Evolutionary conservation across 352 stramenopile species (phyloP), one percentile per base, ranked within the genome.

Genomic region (Phytophthora meadii): DNA sequence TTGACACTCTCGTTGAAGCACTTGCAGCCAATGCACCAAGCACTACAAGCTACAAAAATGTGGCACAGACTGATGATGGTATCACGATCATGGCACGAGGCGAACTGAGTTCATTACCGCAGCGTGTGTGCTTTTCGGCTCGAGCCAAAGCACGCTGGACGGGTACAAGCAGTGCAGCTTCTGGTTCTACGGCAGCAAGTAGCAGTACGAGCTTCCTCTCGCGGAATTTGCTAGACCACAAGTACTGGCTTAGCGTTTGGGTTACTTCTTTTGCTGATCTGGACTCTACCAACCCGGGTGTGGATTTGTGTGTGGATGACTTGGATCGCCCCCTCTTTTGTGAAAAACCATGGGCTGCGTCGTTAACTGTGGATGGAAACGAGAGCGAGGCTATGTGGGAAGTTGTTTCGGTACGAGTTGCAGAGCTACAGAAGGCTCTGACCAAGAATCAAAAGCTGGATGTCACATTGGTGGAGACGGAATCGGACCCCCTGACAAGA

Each of bases 161-260:
- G 19, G 74, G 77, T 45, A 72, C 66, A 15, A 78, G 70, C 28
- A 82, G 63, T 41, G 61, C 61, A 49, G 36, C 49, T 15, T 68
- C 67, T 7, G 61, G 67, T 0, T 61, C 55, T 32, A 63, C 54
- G 5, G 61, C 66, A 27, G 50, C 61, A 2, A 74, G 61, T 45
- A 74, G 61, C 49, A 67, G 67, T 25, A 71, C 67, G 2, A 87
- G 72, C 56, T 82, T 87, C 39, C 52, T 87, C 12, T 82, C 72
- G 37, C 75, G 77, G 32, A 77, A 84, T 41, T 64, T 87, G 27
- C 65, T 87, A 40, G 75, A 87, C 25, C 77, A 84, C 44, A 84
- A 82, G 59, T 84, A 84, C 25, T 87, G 77, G 77, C 77, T 87
- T 61, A 81, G 72, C 32, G 75, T 79, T 27, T 87, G 75, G 77